phyloP scores from a whole-genome alignment of 176 grass and related monocot genomes.

The Bromus sterilis region DNA sequence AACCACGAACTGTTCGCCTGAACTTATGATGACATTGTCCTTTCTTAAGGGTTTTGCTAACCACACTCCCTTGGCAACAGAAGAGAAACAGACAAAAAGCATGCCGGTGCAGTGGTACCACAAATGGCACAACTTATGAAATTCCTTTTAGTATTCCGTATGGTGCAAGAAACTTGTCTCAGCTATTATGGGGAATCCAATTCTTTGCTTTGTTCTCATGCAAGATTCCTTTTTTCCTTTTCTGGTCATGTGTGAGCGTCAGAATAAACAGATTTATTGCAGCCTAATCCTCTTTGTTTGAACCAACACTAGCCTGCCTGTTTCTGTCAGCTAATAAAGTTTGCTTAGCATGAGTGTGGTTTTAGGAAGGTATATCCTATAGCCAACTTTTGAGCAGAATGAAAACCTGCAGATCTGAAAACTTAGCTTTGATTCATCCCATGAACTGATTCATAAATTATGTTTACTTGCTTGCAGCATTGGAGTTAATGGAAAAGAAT shows the following conservation, averaged over 20 bases:
- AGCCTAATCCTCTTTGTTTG: not conserved
- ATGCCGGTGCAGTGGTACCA: not conserved
- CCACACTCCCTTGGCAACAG: not conserved
- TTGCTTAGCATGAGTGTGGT: not conserved
- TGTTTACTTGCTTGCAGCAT: slow-evolving; percentile 37
- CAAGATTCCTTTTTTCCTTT: not conserved
- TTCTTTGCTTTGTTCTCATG: slow-evolving; percentile 22
- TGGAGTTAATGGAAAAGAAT: slow-evolving; percentile 56
- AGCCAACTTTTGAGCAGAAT: not conserved
- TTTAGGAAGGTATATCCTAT: no score
- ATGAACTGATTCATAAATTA: slow-evolving; percentile 12
- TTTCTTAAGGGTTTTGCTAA: slow-evolving; percentile 21
- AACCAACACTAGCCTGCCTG: not conserved
- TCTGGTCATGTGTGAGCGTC: not conserved
- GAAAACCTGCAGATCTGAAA: not conserved
- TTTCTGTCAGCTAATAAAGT: not conserved
- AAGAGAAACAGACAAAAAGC: slow-evolving; percentile 28
- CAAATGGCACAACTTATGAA: slow-evolving; percentile 8
- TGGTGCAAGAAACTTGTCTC: slow-evolving; percentile 16
- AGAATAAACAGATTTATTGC: slow-evolving; percentile 1
- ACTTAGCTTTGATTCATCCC: not conserved
- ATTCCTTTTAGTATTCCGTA: slow-evolving; percentile 1
- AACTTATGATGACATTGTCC: not conserved
- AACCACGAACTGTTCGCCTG: not conserved
- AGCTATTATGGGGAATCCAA: not conserved